phyloP scores from a whole-genome alignment of 176 grass and related monocot species.

The Raddia guianensis region DNA sequence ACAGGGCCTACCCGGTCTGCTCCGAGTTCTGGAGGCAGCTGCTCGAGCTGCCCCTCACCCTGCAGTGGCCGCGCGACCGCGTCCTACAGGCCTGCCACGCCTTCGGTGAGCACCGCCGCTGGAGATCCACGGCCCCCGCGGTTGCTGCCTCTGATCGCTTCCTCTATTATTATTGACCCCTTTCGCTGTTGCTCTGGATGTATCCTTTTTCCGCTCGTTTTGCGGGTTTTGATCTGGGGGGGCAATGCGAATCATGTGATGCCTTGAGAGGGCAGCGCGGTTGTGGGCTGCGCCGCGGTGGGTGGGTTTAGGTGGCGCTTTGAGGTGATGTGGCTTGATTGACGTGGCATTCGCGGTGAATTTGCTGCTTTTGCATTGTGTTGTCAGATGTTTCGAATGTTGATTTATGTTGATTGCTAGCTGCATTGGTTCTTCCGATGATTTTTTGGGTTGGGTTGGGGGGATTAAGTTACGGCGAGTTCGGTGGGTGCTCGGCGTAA shows the following conservation, averaged over 20 bases:
- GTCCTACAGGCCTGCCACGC: constrained; percentile 90
- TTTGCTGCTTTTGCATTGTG: not conserved
- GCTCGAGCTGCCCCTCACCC: constrained; percentile 88
- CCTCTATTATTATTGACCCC: too few relatives aligned
- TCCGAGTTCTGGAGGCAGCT: constrained; percentile 96
- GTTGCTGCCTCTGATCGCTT: not conserved
- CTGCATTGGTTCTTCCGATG: constrained; percentile 11
- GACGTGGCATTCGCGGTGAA: not conserved
- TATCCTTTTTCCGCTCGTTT: not conserved
- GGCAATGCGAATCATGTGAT: constrained; percentile 33
- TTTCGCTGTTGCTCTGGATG: not conserved
- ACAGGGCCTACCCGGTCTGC: constrained; percentile 67
- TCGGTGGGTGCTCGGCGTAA: not conserved
- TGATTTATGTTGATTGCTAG: constrained; percentile 17
- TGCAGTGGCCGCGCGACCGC: constrained; percentile 85
- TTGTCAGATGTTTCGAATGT: not conserved
- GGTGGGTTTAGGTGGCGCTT: constrained; percentile 25
- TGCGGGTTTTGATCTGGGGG: constrained; percentile 10
- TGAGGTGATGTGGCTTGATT: not conserved
- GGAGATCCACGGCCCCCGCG: constrained; percentile 36
- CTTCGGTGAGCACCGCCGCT: constrained; percentile 58
- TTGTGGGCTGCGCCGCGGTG: not conserved
- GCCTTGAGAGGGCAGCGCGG: not conserved
- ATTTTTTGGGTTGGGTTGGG: not conserved
- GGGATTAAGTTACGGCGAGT: not conserved